Base-by-base conservation (phyloP, 805 yeast species). In the Saturnispora dispora region DNA sequence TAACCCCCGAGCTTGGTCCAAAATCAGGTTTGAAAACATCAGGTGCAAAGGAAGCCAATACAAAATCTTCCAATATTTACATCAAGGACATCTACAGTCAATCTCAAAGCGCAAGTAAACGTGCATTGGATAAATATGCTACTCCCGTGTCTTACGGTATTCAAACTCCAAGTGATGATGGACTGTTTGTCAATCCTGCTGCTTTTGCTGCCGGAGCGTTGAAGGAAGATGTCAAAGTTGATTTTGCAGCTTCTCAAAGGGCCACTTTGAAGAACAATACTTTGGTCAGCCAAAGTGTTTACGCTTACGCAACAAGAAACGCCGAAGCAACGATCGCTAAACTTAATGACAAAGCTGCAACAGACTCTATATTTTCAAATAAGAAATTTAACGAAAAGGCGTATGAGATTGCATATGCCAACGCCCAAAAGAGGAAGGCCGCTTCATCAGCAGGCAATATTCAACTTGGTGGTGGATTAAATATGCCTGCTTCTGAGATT, bases 401-500 rank as follows among this genome's bases (percentile, higher is more conserved):
- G 2, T 74, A 84, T 50, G 81, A 82, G 30, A 70, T 85, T 55
- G 96, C 96, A 2, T 85, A 85, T 63, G 76, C 77, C 55, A 80
- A 81, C 60, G 72, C 77, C 45, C 78, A 77, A 47, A 81, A 78
- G 63, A 76, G 91, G 60, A 62, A 76, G 47, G 58, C 53, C 8
- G 54, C 47, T 11, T 72, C 74, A 55, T 80, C 82, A 56, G 78
- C 63, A 45, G 59, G 63, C 46, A 78, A 82, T 64, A 72, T 88
- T 59, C 75, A 88, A 61, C 69, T 91, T 55, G 99, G 99, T 54
- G 96, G 95, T 55, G 98, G 97, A 2, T 74, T 87, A 52, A 78
- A 76, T 61, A 79, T 91, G 76, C 73, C 85, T 39, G 84, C 77
- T 53, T 76, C 73, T 20, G 96, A 90, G 61, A 78, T 93, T 55